These are phyloP conservation scores for Ophiostoma triangulosporum DNA, from an alignment of 2,329 filamentous ascomycete species.

Conservation along the genomic window DNA sequence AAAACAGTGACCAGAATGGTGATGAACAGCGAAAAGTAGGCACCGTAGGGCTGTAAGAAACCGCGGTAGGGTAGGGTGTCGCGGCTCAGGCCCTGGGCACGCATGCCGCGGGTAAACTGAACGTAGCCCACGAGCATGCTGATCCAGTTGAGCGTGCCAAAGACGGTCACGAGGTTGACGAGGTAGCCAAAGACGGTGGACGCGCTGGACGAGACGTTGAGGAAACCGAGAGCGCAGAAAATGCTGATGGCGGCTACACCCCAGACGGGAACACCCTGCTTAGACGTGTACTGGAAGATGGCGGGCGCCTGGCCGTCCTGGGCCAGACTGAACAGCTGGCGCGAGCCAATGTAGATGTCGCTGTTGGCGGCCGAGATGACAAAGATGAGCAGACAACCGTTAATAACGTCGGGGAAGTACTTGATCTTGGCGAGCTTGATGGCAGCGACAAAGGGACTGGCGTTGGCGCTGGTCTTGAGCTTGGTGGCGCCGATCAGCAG, in stretches of 20 bases:
- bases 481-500: slow-evolving; percentile 33
- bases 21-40: slow-evolving; percentile 1
- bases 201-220: slow-evolving; percentile 48
- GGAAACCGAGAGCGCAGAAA: slow-evolving; percentile 51
- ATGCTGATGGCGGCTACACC: slow-evolving; percentile 43
- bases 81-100: slow-evolving; percentile 42
- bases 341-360: slow-evolving; percentile 59
- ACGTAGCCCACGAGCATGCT: slow-evolving; percentile 57
- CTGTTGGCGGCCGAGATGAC: slow-evolving; percentile 69
- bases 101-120: slow-evolving; percentile 48
- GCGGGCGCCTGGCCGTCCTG: slow-evolving; percentile 48
- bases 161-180: slow-evolving; percentile 32
- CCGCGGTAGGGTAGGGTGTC: slow-evolving; percentile 46
- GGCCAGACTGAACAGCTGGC: slow-evolving; percentile 53
- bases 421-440: slow-evolving; percentile 33
- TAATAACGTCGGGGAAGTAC: slow-evolving; percentile 56
- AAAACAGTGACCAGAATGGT: background rate
- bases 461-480: slow-evolving; percentile 43
- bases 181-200: slow-evolving; percentile 57
- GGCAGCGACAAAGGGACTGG: slow-evolving; percentile 2
- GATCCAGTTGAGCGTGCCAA: slow-evolving; percentile 41
- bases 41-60: slow-evolving; percentile 38
- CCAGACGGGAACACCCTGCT: slow-evolving; percentile 46
- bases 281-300: slow-evolving; percentile 45
- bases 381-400: slow-evolving; percentile 63